Base-by-base conservation (phyloP, 306 rosid genomes). In the Delonix regia region DNA sequence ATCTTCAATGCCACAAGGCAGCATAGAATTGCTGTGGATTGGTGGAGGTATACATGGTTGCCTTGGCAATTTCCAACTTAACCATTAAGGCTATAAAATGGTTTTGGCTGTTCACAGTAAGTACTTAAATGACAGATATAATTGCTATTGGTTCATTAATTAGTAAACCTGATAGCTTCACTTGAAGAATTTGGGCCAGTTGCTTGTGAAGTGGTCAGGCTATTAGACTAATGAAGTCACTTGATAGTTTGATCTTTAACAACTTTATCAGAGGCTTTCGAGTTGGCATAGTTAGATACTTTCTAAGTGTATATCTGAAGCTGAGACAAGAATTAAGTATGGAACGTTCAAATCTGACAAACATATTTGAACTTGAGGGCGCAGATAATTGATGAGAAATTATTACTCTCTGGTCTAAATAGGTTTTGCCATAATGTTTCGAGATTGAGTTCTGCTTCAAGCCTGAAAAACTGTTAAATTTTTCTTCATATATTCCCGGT, bases 131-230 rank as follows among this genome's bases (percentile, higher is more conserved):
- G 16, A 15, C 28, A 4, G 18, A 45, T 45, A 45, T 45, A 4
- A 3, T 36, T 45, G 51, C 63, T 61, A 7, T 12, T 8, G 45
- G 12, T 41, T 1, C 13, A 41, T 41, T 41, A 8, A 41, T 41
- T 2, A 18, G n/a, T 65, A 45, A 47, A 5, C 28, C 22, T 69
- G 81, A 70, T 52, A 24, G 70, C 33, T 61, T 62, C 48, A 36
- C 38, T 70, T 7, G 44, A 59, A 62, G 47, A 24, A 53, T 42
- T 47, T 69, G 36, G 38, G 27, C n/a, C 34, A 57, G n/a, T 13
- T 47, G 36, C 14, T 12, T 24, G 47, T 44, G 60, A 73, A 73
- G 25, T 53, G 52, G 7, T 69, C 9, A 2, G 41, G 34, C 45
- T 19, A 36, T 44, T 33, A 21, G 52, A 11, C 34, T 60, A 14